Evolutionary conservation across 805 yeast species (phyloP).

Genomic region (Candida coleopterorum): DNA sequence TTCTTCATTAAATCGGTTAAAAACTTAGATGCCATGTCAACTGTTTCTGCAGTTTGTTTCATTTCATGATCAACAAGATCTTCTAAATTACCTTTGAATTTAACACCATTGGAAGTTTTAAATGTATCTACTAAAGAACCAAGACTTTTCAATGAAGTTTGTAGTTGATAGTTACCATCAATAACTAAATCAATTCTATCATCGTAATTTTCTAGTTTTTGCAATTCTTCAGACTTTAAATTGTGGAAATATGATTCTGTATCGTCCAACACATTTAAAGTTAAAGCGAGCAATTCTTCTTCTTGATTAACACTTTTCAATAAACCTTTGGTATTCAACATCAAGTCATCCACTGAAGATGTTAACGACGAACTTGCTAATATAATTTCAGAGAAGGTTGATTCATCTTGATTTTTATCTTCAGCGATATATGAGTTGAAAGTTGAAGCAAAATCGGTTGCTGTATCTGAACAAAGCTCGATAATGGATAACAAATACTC

Average conservation of each 20-base stretch:
- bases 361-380: slow-evolving; percentile 61
- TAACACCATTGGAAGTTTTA: slow-evolving; percentile 25
- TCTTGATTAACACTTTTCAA: slow-evolving; percentile 48
- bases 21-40: slow-evolving; percentile 59
- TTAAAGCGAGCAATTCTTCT: slow-evolving; percentile 43
- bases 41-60: slow-evolving; percentile 66
- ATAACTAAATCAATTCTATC: slow-evolving; percentile 75
- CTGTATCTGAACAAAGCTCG: slow-evolving; percentile 65
- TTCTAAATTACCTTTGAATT: slow-evolving; percentile 51
- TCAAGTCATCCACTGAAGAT: slow-evolving; percentile 54
- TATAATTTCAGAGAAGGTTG: slow-evolving; percentile 61
- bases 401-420: slow-evolving; percentile 50
- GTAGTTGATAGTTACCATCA: slow-evolving; percentile 69
- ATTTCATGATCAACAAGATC: slow-evolving; percentile 71
- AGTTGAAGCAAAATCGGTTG: slow-evolving; percentile 75
- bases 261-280: slow-evolving; percentile 55
- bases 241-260: slow-evolving; percentile 60
- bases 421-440: slow-evolving; percentile 75
- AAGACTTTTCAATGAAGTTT: slow-evolving; percentile 60
- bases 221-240: slow-evolving; percentile 49
- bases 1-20: slow-evolving; percentile 50
- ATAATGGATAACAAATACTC: slow-evolving; percentile 60
- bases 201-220: slow-evolving; percentile 48
- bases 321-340: slow-evolving; percentile 68
- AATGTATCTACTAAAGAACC: slow-evolving; percentile 52